Evolutionary conservation across 495 filamentous ascomycete genomes (phyloP), one percentile per base, ranked within the genome.

Genomic region (Penicillium cataractarum): DNA sequence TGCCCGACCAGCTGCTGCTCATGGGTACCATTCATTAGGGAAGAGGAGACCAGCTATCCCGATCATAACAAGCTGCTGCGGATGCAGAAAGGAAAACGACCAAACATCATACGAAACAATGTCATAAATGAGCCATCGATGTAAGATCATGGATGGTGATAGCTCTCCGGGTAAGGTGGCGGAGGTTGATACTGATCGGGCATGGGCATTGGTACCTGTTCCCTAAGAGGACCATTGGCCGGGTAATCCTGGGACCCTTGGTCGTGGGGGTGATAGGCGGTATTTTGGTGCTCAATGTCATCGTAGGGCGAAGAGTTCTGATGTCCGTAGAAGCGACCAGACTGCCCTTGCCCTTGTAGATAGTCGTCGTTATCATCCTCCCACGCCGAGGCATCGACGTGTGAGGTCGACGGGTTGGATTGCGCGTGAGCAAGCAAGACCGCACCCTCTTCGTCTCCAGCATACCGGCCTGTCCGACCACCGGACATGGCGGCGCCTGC

Each of bases 371-470:
- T 57, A 15, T 69, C 69, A 12, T 65, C 58, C 6, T 57, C 61
- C 31, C 68, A 73, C 0, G 70, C 65, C 9, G 67, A 71, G 40
- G 56, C 61, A 31, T 64, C 64, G 29, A 65, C 33, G 21, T 58
- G 60, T 7, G 58, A 27, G 3, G 58, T 44, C 26, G 68, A 69
- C 2, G 78, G 78, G 19, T 78, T 80, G 2, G 75, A 61, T 64
- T 82, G 80, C 4, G 78, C 75, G 58, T 79, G 64, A 1, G 76
- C 70, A 4, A 82, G 71, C 29, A 82, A 77, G 2, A 75, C 68
- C 35, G 71, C 67, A 29, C 71, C 80, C 60, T 82, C 80, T 29
- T 81, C 80, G 33, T 76, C 55, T 15, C 37, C 48, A 13, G 55
- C 55, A 26, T 74, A 72, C 21, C 62, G 68, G 24, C 57, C 65